These are phyloP conservation scores for Petunia secreta DNA, from an alignment of 257 asterid species.

Conservation along the genomic window DNA sequence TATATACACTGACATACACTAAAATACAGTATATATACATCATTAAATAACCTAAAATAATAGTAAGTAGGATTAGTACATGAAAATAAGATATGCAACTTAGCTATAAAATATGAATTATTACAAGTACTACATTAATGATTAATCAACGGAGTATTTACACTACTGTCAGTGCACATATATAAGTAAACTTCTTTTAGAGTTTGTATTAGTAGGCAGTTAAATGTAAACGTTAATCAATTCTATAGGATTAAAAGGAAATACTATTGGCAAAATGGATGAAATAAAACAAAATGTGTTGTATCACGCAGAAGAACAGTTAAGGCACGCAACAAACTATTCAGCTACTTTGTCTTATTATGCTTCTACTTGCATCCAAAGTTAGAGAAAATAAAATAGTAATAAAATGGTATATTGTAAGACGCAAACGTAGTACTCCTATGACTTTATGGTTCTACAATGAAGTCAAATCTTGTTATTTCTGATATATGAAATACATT, in stretches of 20 bases:
- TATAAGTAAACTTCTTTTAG: too few species aligned
- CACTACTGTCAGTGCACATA: too few species aligned
- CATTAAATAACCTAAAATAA: too few species aligned
- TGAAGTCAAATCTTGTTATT: background rate
- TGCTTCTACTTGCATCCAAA: slow-evolving; percentile 1
- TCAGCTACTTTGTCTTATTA: slow-evolving; percentile 32
- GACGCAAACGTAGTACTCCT: too few species aligned
- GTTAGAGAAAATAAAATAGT: background rate
- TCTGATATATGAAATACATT: background rate
- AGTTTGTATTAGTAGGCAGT: background rate
- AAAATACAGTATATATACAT: too few species aligned
- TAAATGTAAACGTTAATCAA: slow-evolving; percentile 34
- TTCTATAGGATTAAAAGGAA: slow-evolving; percentile 32
- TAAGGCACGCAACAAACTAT: slow-evolving; percentile 67
- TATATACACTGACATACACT: too few species aligned
- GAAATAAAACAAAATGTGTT: background rate
- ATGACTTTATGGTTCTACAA: background rate
- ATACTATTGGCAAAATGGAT: background rate
- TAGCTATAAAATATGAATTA: too few species aligned
- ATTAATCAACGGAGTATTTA: too few species aligned
- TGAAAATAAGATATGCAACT: too few species aligned
- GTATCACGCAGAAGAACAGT: slow-evolving; percentile 44
- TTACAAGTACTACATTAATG: too few species aligned
- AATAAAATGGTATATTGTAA: background rate
- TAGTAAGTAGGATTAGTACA: too few species aligned